Base-by-base conservation (phyloP, 768 basidiomycete species). In the Lentinula aciculospora region DNA sequence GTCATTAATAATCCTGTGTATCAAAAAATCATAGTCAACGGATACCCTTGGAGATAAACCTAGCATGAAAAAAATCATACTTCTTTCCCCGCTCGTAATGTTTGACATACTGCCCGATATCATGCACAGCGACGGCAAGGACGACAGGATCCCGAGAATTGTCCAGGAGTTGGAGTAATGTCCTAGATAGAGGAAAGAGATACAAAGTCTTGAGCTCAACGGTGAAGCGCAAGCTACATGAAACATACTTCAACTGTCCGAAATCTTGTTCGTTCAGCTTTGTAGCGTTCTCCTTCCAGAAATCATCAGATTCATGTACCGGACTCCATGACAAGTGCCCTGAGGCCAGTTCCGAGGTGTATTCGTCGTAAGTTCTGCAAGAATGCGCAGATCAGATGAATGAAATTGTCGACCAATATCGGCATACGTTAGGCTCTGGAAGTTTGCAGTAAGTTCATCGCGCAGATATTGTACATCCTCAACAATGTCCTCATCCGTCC, bases 251-350 rank as follows among this genome's bases (percentile, higher is more conserved):
- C 58, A 98, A 78, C 59, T 92, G 88, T 65, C 88, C 84, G 62
- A 86, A 80, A 66, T 93, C 88, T 55, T 82, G 84, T 60, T 98
- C 94, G 62, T 94, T 92, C 42, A 98, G 72, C 67, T 84, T 92
- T 6, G 76, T 73, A 4, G 90, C 94, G 67, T 98, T 98, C 75
- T 95, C 94, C 67, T 89, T 92, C 97, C 97, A 99, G 75, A 99
- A 99, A 34, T 93, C 85, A 60, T 98, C 96, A 1, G 92, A 95
- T 67, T 94, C 92, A 66, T 99, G 97, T 9, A 93, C 90, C 12
- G 96, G 95, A 4, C 92, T 86, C 97, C 97, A 98, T 5, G 92
- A 89, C 25, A 98, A 74, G 68, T 94, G 93, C 1, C 95, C 94
- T 4, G 90, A 92, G 17, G 84, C 76, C 29, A 99, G 75, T 69